A percentile compares a stretch with the other conserved stretches of the same genome.
phyloP scores from a whole-genome alignment of 1,284 basidiomycete genomes.

The Wallemia mellicola region DNA sequence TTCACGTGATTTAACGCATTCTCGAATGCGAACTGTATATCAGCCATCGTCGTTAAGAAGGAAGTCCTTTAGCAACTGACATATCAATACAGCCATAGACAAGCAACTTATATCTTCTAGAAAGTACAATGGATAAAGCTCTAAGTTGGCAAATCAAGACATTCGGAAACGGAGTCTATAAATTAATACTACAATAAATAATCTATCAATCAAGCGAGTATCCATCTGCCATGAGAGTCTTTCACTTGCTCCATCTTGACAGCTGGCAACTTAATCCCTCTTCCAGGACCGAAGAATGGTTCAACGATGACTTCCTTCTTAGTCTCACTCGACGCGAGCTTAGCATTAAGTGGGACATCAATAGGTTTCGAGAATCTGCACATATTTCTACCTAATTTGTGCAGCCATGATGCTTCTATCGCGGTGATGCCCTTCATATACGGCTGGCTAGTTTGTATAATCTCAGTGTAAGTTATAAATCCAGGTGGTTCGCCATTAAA shows the following conservation, averaged over 20 bases:
- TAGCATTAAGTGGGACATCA: slow-evolving; percentile 26
- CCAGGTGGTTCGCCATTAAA: slow-evolving; percentile 46
- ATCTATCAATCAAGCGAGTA: slow-evolving; percentile 3
- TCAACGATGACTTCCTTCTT: slow-evolving; percentile 26
- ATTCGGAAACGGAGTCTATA: no score
- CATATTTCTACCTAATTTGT: slow-evolving; percentile 41
- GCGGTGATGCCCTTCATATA: slow-evolving; percentile 67
- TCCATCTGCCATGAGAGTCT: slow-evolving; percentile 17
- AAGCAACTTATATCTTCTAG: no score
- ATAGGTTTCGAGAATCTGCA: slow-evolving; percentile 69
- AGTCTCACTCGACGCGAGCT: slow-evolving; percentile 7
- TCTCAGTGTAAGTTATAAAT: slow-evolving; percentile 57
- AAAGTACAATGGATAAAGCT: no score
- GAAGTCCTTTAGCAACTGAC: background rate
- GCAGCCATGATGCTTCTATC: slow-evolving; percentile 69
- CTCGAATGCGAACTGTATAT: background rate
- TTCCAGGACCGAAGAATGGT: slow-evolving; percentile 43
- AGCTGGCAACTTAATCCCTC: slow-evolving; percentile 54
- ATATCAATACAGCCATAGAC: no score
- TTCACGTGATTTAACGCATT: background rate
- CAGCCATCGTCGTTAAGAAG: background rate
- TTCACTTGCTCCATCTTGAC: slow-evolving; percentile 23
- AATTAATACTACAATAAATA: background rate
- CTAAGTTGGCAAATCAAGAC: no score
- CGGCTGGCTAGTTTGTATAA: slow-evolving; percentile 37